These are phyloP conservation scores for Leccinum pellstonianum DNA, from an alignment of 768 basidiomycete genomes.

Conservation along the genomic window DNA sequence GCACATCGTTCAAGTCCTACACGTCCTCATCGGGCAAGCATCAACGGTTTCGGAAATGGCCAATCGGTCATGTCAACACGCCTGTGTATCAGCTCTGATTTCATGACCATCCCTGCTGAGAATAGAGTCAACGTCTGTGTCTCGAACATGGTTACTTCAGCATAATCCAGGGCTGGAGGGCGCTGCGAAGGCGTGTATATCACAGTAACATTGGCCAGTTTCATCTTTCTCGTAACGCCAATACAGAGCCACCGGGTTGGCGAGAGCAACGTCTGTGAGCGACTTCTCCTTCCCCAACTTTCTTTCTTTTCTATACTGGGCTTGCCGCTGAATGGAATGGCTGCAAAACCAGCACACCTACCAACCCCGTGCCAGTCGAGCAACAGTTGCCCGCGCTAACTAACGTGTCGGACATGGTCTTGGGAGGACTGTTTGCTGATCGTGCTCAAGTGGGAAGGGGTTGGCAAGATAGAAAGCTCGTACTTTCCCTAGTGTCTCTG, in stretches of 20 bases:
- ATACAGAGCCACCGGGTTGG: constrained; percentile 85
- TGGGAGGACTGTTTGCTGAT: constrained; percentile 78
- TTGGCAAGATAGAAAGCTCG: neutral
- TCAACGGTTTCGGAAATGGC: too few relatives aligned
- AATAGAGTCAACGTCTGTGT: constrained; percentile 86
- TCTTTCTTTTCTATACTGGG: neutral
- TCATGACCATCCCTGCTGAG: constrained; percentile 65
- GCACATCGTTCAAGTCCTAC: too few relatives aligned
- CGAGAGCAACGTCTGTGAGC: constrained; percentile 80
- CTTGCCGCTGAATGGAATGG: constrained; percentile 74
- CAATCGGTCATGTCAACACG: too few relatives aligned
- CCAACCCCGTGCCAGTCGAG: constrained; percentile 76
- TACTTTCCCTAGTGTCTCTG: too few relatives aligned
- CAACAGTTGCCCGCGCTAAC: constrained; percentile 82
- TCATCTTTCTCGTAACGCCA: constrained; percentile 55
- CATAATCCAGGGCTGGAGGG: constrained; percentile 75
- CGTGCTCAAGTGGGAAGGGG: neutral
- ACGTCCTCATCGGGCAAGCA: too few relatives aligned
- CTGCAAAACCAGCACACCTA: constrained; percentile 85
- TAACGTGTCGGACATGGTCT: constrained; percentile 71
- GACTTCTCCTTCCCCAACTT: neutral
- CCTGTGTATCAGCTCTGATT: constrained; percentile 64
- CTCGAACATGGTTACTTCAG: constrained; percentile 67
- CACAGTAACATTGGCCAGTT: constrained; percentile 77
- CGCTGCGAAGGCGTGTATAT: constrained; percentile 77